A percentile compares a stretch with the other conserved stretches of the same genome.
Conservation (phyloP, 2,329 filamentous ascomycete species). For the Penicillium sp. region DNA sequence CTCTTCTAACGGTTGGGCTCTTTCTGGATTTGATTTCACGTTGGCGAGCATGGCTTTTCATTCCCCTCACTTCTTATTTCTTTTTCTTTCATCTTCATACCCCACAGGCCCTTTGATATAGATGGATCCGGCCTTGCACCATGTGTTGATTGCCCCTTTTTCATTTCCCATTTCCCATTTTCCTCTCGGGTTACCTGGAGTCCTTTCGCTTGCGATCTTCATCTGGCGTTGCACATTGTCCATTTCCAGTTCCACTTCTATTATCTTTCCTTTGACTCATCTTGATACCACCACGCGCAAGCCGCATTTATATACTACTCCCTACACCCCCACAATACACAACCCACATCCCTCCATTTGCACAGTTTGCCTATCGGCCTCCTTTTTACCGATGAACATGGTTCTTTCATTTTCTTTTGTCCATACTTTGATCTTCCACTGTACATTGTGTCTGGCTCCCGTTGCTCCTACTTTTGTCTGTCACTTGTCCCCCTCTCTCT, state of each 20-base stretch:
- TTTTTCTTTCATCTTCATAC: constrained; percentile 38
- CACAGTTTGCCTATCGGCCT: constrained; percentile 1
- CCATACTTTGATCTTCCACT: constrained; percentile 20
- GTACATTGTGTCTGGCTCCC: constrained; percentile 29
- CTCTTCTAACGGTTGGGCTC: constrained; percentile 7
- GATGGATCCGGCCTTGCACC: constrained; percentile 39
- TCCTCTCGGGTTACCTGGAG: constrained; percentile 27
- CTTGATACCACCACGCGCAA: constrained; percentile 37
- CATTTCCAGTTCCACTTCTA: background rate
- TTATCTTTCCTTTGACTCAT: constrained; percentile 25
- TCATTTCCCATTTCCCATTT: constrained; percentile 19
- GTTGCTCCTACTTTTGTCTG: constrained; percentile 18
- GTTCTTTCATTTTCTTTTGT: constrained; percentile 27
- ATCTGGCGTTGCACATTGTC: constrained; percentile 23
- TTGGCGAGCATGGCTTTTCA: constrained; percentile 26
- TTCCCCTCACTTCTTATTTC: constrained; percentile 11
- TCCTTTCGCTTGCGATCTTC: constrained; percentile 27
- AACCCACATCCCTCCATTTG: constrained; percentile 11
- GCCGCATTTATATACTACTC: constrained; percentile 33
- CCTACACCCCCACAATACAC: constrained; percentile 11
- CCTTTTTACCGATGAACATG: constrained; percentile 22
- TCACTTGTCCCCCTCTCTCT: constrained; percentile 4
- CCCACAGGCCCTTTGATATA: constrained; percentile 40
- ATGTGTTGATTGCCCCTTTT: constrained; percentile 12
- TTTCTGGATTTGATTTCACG: constrained; percentile 9